Evolutionary conservation across 306 rosid genomes (phyloP).

Genomic region (Citrullus colocynthis): DNA sequence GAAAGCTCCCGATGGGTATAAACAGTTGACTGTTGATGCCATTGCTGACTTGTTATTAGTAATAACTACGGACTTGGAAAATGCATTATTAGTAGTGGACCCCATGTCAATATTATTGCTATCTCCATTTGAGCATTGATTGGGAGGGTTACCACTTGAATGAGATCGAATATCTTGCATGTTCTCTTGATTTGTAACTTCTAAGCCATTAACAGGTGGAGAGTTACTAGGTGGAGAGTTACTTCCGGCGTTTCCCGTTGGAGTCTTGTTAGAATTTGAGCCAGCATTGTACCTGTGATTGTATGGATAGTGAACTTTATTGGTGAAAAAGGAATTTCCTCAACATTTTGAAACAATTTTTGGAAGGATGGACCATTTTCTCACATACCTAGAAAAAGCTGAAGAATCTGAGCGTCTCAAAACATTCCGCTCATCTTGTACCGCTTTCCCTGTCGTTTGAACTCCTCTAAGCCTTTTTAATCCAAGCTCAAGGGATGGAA

Average conservation of each 20-base stretch:
- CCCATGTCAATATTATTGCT: constrained; percentile 73
- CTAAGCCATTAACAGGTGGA: constrained; percentile 34
- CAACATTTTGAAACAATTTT: neutral
- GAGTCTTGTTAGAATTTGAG: constrained; percentile 50
- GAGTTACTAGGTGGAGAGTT: constrained; percentile 49
- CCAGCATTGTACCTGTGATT: constrained; percentile 47
- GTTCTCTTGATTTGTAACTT: constrained; percentile 37
- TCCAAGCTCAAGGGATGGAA: constrained; percentile 58
- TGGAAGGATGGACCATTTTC: neutral
- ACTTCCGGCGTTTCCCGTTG: constrained; percentile 51
- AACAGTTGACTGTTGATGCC: constrained; percentile 34
- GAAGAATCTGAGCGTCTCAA: constrained; percentile 66
- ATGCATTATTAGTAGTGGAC: constrained; percentile 47
- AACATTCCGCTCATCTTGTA: constrained; percentile 55
- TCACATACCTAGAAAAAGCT: constrained; percentile 68
- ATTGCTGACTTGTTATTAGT: constrained; percentile 30
- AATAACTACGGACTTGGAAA: constrained; percentile 32
- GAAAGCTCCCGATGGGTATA: constrained; percentile 45
- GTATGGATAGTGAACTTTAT: neutral
- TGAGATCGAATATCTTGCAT: constrained; percentile 42
- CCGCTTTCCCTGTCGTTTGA: constrained; percentile 31
- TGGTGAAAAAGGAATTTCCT: neutral
- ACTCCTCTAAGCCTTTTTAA: constrained; percentile 70
- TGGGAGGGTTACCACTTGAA: constrained; percentile 51
- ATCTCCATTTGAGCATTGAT: constrained; percentile 48